These are phyloP conservation scores for Hypericum androsaemum DNA, from an alignment of 345 rosid species.

Conservation along the genomic window DNA sequence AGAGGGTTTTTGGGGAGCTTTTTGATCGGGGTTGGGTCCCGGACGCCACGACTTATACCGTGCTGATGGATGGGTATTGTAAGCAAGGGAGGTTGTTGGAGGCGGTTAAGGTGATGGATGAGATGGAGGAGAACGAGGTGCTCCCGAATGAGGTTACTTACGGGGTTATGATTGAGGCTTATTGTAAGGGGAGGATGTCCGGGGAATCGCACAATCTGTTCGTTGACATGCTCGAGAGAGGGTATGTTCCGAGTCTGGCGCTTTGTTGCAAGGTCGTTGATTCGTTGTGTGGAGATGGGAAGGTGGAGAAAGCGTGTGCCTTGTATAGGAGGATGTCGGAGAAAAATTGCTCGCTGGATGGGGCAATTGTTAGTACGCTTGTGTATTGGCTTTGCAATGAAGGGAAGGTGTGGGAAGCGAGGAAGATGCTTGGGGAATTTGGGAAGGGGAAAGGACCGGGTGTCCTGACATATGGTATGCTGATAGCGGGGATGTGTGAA, in stretches of 20 bases:
- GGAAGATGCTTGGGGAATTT: conserved; percentile 65
- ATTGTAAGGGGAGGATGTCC: conserved; percentile 51
- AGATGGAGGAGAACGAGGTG: conserved; percentile 65
- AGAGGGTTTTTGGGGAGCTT: conserved; percentile 47
- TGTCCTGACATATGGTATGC: conserved; percentile 58
- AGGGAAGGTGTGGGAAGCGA: conserved; percentile 59
- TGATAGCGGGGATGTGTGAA: conserved; percentile 79
- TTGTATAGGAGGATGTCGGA: conserved; percentile 69
- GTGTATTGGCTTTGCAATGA: conserved; percentile 82
- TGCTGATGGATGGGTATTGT: conserved; percentile 75
- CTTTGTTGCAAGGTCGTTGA: conserved; percentile 81
- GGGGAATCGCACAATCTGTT: conserved; percentile 69
- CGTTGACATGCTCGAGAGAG: conserved; percentile 59
- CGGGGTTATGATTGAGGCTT: conserved; percentile 72
- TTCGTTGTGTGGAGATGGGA: conserved; percentile 49
- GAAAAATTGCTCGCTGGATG: conserved; percentile 65
- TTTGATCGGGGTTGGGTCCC: conserved; percentile 80
- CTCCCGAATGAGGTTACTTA: conserved; percentile 76
- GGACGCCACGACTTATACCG: conserved; percentile 61
- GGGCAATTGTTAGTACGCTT: conserved; percentile 61
- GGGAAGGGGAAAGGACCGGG: conserved; percentile 65
- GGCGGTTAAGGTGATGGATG: conserved; percentile 77
- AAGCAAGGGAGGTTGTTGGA: conserved; percentile 54
- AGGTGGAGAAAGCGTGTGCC: conserved; percentile 59
- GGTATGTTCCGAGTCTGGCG: conserved; percentile 48